Evolutionary conservation across 73 alveolate genomes (phyloP).

Genomic region (Tetrahymena elliotti): DNA sequence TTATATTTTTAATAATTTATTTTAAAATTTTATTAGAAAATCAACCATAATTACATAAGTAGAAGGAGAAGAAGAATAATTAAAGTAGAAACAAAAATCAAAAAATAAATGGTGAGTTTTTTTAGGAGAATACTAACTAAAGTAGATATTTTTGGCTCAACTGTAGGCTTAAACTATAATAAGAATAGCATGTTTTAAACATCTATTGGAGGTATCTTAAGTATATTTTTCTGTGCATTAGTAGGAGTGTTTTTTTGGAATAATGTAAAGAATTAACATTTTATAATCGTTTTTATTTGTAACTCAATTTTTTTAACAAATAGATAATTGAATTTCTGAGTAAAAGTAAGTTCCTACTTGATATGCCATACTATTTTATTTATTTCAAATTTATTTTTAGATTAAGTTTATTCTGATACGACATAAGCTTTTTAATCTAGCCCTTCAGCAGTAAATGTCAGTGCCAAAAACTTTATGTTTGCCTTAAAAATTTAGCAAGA

Average conservation of each 20-base stretch:
- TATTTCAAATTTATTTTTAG: too few relatives aligned
- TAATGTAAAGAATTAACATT: not conserved
- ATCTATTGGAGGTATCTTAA: not conserved
- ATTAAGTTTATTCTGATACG: not conserved
- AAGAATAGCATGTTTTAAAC: not conserved
- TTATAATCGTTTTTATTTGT: too few relatives aligned
- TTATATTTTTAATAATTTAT: too few relatives aligned
- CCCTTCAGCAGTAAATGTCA: not conserved
- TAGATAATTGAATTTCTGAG: not conserved
- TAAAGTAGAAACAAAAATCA: too few relatives aligned
- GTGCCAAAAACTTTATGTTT: not conserved
- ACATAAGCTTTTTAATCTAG: not conserved
- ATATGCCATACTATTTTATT: too few relatives aligned
- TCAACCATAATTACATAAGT: too few relatives aligned
- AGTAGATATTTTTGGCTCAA: not conserved
- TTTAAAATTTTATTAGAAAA: too few relatives aligned
- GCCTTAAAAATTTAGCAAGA: not conserved
- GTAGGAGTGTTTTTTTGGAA: not conserved
- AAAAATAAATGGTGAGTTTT: not conserved
- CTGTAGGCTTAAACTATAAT: not conserved
- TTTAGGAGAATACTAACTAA: not conserved
- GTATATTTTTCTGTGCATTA: not conserved
- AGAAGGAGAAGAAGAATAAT: not conserved
- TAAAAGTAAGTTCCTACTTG: not conserved
- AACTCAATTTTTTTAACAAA: too few relatives aligned